A percentile compares a stretch with the other conserved stretches of the same genome.
Evolutionary conservation across 371 early-diverging fungal genomes (phyloP).

Genomic region (Mortierella sp.): DNA sequence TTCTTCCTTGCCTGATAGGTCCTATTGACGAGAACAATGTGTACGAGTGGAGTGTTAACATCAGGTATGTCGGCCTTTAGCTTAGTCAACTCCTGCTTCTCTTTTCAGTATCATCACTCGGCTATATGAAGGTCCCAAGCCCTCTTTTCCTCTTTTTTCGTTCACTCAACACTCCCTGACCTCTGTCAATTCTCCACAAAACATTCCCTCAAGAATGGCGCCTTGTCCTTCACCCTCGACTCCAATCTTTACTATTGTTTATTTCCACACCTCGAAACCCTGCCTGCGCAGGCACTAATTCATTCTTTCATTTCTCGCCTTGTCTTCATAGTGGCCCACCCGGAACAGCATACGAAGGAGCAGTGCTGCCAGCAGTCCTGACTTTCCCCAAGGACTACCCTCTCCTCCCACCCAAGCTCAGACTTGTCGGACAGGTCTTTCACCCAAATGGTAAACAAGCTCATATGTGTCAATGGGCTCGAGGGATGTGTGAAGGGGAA

Average conservation of each 20-base stretch:
- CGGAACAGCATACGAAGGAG: not conserved
- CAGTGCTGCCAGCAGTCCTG: not conserved
- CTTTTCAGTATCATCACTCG: no score
- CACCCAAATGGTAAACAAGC: not conserved
- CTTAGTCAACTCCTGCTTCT: not conserved
- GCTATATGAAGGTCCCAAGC: no score
- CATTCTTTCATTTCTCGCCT: not conserved
- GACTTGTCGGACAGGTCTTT: not conserved
- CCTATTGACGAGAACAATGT: not conserved
- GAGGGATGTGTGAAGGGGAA: not conserved
- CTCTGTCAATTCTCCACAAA: no score
- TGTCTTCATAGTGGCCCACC: not conserved
- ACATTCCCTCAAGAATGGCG: no score
- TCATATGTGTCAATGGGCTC: not conserved
- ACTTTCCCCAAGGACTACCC: not conserved
- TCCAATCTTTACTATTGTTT: no score
- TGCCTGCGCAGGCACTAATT: not conserved
- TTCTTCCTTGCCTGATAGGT: not conserved
- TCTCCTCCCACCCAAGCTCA: slow-evolving; percentile 11
- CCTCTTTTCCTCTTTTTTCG: no score
- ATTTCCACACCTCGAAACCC: not conserved
- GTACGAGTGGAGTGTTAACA: not conserved
- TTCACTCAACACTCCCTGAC: no score
- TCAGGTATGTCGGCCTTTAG: not conserved
- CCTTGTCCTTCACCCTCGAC: no score